Base-by-base conservation (phyloP, 805 yeast species). In the Kodamaea hsintzibuensis region DNA sequence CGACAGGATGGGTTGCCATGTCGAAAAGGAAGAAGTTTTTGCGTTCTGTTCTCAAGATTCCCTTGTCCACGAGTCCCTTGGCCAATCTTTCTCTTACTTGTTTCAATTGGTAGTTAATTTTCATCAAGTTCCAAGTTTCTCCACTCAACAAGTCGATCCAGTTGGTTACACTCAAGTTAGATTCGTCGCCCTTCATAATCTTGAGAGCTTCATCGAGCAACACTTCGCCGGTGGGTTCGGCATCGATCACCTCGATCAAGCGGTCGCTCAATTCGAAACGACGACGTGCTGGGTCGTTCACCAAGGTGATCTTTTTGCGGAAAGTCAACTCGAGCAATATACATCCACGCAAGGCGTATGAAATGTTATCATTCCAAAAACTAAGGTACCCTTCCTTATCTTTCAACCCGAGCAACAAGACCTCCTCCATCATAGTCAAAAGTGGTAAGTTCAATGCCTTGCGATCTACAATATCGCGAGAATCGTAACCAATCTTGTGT, bases 1-100 rank as follows among this genome's bases (percentile, higher is more conserved):
- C 87, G 12, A 95, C 83, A 7, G 99, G 99, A 71, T 96, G 99
- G 7, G 99, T 95, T 30, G 99, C 97, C 98, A 95, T 95, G 71
- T 95, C 99, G 63, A 95, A 95, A 51, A 95, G 76, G 64, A 95
- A 84, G 68, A 95, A 95, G 74, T 91, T 95, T 69, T 92, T 91
- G 70, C 96, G 84, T 72, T 95, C 99, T 7, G 99, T 95, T 74
- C 97, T 86, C 65, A 96, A 80, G 46, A 95, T 86, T 18, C 99
- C 98, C 74, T 95, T 95, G 71, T 95, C 99, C 39, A 96, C 99
- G 51, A 95, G 79, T 0, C 99, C 99, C 72, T 95, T 95, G 52
- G 97, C 96, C 59, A 95, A 79, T 62, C 99, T 82, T 73, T 95
- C 99, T 67, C 99, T 84, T 4, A 95, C 99, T 74, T 95, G 99